Evolutionary conservation across 2,329 filamentous ascomycete genomes (phyloP), one percentile per base, ranked within the genome.

Genomic region (Lachnellula arida): DNA sequence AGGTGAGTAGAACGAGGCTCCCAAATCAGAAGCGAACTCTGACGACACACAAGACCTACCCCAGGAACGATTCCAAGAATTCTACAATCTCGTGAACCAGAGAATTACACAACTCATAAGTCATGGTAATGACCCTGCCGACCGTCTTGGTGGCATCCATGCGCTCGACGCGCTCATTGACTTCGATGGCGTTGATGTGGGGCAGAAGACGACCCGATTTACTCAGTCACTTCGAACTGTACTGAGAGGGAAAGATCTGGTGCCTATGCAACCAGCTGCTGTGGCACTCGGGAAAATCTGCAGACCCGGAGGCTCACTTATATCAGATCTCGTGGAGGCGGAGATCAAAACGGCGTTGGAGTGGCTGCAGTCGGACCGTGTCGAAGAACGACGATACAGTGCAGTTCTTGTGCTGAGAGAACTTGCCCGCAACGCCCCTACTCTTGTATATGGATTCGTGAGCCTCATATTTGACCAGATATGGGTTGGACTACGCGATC

Each of bases 271-370:
- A 55, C 86, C 89, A 12, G 94, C 95, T 4, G 92, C 94, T 43
- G 85, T 88, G 63, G 92, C 93, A 4, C 79, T 99, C 28, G 94
- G 94, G 46, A 89, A 92, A 70, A 81, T 99, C 57, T 96, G 93
- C 59, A 87, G 90, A 63, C 94, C 94, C 0, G 94, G 94, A 60
- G 94, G 94, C 58, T 92, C 94, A 34, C 79, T 97, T 61, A 96
- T 96, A 46, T 95, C 93, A 7, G 93, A 97, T 72, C 78, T 99
- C 53, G 94, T 99, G 55, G 94, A 99, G 70, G 93, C 91, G 53
- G 93, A 99, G 73, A 92, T 97, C 59, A 95, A 97, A 72, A 94
- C 91, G 17, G 92, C 95, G 2, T 79, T 99, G 53, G 94, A 99
- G 75, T 97, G 92, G 89, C 82, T 99, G 55, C 93, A 97, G 70